These are phyloP conservation scores for Codiaeum variegatum DNA, from an alignment of 441 rosid species.

Conservation along the genomic window DNA sequence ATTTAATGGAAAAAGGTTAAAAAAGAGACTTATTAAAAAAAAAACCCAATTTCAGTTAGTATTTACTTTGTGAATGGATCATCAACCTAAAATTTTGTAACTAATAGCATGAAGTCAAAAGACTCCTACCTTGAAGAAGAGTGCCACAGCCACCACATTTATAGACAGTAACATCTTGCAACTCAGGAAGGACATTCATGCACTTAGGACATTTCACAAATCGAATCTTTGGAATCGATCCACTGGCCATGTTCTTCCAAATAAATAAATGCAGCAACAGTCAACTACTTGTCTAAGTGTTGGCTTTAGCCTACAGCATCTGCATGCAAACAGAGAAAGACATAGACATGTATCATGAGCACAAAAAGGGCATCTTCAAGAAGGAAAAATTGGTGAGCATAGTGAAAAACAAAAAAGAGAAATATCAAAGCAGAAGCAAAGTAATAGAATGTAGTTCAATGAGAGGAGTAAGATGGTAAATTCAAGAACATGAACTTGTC, in stretches of 20 bases:
- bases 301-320: conserved; percentile 12
- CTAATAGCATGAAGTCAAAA: background rate
- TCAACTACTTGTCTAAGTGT: background rate
- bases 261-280: background rate
- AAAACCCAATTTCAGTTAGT: background rate
- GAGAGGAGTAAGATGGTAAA: no score
- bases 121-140: conserved; percentile 57
- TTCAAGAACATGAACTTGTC: background rate
- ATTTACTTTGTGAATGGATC: background rate
- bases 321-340: conserved; percentile 15
- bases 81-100: background rate
- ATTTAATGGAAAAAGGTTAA: background rate
- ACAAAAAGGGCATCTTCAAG: background rate
- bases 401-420: background rate
- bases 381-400: background rate
- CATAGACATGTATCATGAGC: background rate
- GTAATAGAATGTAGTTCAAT: no score
- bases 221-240: conserved; percentile 41
- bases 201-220: conserved; percentile 86
- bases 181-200: conserved; percentile 56
- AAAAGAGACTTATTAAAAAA: background rate
- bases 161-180: conserved; percentile 55
- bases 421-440: background rate
- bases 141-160: conserved; percentile 71
- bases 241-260: conserved; percentile 42